Base-by-base conservation (phyloP, 1,284 basidiomycete genomes). In the Boletus mariae region DNA sequence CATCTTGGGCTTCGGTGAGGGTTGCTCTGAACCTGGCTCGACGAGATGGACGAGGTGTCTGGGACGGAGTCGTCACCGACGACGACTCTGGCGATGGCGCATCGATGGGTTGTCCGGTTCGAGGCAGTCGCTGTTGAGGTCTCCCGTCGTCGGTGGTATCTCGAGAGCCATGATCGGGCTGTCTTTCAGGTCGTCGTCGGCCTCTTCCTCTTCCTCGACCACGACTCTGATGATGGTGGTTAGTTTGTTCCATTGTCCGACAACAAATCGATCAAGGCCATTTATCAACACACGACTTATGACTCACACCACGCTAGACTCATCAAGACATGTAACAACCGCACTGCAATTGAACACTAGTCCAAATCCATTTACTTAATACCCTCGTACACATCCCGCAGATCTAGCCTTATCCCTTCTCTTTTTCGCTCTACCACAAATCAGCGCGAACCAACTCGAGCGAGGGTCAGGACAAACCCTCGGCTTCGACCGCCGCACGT, bases 381-480 rank as follows among this genome's bases (percentile, higher is more conserved):
- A 10, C 50, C 53, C 41, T 66, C 67, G 28, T 55, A 69, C 43
- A 67, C 7, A n/a, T 26, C 49, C 2, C 45, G 51, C 20, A 67
- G 32, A 43, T 50, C 45, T 20, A 57, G 23, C 25, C 48, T 26
- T 13, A 34, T 42, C 17, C 25, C 48, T 8, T 49, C 48, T 15
- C 43, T 15, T 11, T 4, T 9, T 20, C 20, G 38, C 17, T 20
- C 38, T 40, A 23, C 20, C 38, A 23, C 38, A 23, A 11, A 48
- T 62, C 55, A 62, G 59, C 42, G n/a, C 43, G 6, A 31, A n/a
- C 40, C 40, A 41, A 20, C 31, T 31, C 57, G 53, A 7, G 23
- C 20, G 20, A 42, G 13, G 17, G 23, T 60, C 51, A 62, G 4
- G 50, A 76, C 76, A 71, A 73, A 76, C 74, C 69, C 66, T 65